Percentiles rank a stretch among this genome's conserved stretches.
Conservation (phyloP, 176 grass and related monocot genomes). For the Aegilops umbellulata region DNA sequence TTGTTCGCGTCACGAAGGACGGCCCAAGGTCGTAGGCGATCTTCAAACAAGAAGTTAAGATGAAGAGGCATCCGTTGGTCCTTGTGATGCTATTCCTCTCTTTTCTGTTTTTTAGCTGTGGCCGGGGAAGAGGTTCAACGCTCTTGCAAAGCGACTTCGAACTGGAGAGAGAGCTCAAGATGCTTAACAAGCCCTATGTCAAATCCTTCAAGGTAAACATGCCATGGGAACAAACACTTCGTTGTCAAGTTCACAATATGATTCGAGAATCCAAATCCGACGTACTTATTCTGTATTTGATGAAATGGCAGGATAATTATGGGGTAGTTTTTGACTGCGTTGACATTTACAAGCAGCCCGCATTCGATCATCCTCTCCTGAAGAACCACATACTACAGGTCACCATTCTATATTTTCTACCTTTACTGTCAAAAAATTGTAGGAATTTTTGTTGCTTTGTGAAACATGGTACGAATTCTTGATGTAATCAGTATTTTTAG, state of each 20-base stretch:
- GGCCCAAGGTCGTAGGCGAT: too few relatives aligned
- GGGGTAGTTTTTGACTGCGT: background rate
- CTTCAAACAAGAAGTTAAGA: too few relatives aligned
- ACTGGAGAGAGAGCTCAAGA: constrained; percentile 1
- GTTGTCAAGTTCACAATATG: background rate
- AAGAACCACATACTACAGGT: background rate
- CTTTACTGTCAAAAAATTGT: background rate
- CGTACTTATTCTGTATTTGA: background rate
- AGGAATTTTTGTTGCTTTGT: too few relatives aligned
- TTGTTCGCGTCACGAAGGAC: too few relatives aligned
- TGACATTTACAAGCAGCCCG: background rate
- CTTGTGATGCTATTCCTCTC: too few relatives aligned
- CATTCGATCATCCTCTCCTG: background rate
- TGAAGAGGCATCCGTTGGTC: too few relatives aligned
- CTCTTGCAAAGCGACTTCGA: background rate
- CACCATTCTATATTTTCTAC: background rate
- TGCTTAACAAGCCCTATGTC: constrained; percentile 20
- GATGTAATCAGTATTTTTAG: background rate
- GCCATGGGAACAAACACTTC: background rate
- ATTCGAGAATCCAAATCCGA: background rate
- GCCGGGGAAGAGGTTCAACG: background rate
- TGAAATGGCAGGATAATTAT: background rate
- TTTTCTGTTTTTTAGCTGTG: background rate
- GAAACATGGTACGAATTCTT: background rate
- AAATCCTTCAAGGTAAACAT: constrained; percentile 11